Base-by-base conservation (phyloP, 495 filamentous ascomycete genomes). In the Xylaria intraflava region DNA sequence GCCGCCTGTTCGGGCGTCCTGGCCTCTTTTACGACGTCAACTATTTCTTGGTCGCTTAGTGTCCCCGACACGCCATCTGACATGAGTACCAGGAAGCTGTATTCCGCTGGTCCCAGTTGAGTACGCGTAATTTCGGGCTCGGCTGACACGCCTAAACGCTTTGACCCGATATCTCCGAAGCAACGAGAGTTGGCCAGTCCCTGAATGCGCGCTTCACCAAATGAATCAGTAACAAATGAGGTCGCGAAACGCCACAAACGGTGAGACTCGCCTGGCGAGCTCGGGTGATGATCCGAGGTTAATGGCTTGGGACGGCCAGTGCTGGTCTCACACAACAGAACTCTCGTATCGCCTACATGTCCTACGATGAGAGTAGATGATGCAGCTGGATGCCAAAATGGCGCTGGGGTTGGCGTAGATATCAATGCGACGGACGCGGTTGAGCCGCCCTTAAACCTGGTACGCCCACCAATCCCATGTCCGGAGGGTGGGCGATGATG, bases 141-240 rank as follows among this genome's bases (percentile, higher is more conserved):
- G 1, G 93, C 94, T 1, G 83, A 88, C 4, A 98, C 92, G 29
- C 93, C 93, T 35, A 97, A 83, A 41, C 90, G 87, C 68, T 98
- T 98, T 31, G 84, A 87, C 47, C 79, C 79, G 60, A 95, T 86
- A 70, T 97, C 93, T 27, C 93, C 93, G 61, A 98, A 96, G 2
- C 91, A 78, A 6, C 93, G 87, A 8, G 88, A 92, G 71, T 98
- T 98, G 60, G 93, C 93, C 0, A 98, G 81, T 0, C 92, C 90
- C 47, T 83, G 83, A 72, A 98, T 90, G 55, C 93, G 89, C 67
- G 97, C 94, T 68, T 98, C 94, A 61, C 93, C 93, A 63, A 97
- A 97, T 14, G 89, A 93, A 66, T 98, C 93, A 0, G 92, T 95
- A 20, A 94, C 83, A 59, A 98, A 91, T 0, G 85, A 87, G 14